Base-by-base conservation (phyloP, 768 basidiomycete genomes). In the Solioccasus polychromus region DNA sequence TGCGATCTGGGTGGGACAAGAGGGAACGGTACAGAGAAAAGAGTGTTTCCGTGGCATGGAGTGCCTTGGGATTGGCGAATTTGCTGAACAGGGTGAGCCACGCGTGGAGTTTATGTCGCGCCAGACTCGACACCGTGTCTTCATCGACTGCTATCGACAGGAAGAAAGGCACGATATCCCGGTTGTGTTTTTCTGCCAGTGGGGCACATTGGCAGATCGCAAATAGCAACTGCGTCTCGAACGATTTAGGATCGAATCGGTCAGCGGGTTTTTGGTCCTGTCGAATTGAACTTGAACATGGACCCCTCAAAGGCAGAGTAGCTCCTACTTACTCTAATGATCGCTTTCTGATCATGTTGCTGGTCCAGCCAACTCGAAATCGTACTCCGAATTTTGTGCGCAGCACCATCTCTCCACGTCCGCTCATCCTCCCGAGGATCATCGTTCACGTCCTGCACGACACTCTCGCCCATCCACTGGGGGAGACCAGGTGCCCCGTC, bases 11-110 rank as follows among this genome's bases (percentile, higher is more conserved):
- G 51, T 92, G 85, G 5, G 92, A 84, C 19, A 98, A 76, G 18
- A 90, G 75, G n/a, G 77, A 68, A 12, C 75, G 73, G 67, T 93
- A 95, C 19, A 92, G 60, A 2, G 70, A 40, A 32, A 76, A 78
- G 5, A 98, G 73, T 0, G 74, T 73, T 8, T 85, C 76, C 0
- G 88, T 79, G 7, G 80, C 74, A 59, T 82, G 77, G 2, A 94
- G 70, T 0, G 92, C 89, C 68, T 91, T 95, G n/a, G 94, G 95
- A 59, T 97, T 98, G 55, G 71, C 70, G 62, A 99, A 89, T 61
- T 93, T 95, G 39, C 88, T 77, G 65, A 97, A 90, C 10, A 98
- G 75, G 17, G 78, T 78, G 22, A 98, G 79, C 83, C 90, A 98
- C 0, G 79, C 73, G 14, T 68, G 68, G 9, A 96, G 77, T 59